Conservation (phyloP, 495 filamentous ascomycete species). For the Xylaria venustula region DNA sequence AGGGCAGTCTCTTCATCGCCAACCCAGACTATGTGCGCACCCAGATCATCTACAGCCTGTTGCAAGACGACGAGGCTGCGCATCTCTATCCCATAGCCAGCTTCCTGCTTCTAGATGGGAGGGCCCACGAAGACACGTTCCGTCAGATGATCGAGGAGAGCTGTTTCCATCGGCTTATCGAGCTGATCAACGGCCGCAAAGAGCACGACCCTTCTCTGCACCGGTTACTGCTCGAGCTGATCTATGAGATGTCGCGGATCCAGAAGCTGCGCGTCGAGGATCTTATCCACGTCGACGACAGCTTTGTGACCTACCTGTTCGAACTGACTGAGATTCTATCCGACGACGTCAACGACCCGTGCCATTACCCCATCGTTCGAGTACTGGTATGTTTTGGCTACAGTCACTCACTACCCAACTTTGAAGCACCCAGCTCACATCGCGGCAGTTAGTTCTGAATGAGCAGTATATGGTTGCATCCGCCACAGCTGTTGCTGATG, state of each 20-base stretch:
- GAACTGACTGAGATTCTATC: constrained; percentile 84
- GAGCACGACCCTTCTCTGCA: constrained; percentile 70
- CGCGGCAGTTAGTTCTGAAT: constrained; percentile 80
- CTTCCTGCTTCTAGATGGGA: constrained; percentile 89
- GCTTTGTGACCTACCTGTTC: constrained; percentile 81
- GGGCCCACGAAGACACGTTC: constrained; percentile 72
- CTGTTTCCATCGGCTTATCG: constrained; percentile 76
- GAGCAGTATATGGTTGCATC: constrained; percentile 94
- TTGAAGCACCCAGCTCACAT: constrained; percentile 14
- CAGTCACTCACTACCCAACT: not conserved
- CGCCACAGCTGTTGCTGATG: constrained; percentile 55
- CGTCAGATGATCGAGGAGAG: constrained; percentile 85
- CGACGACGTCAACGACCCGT: constrained; percentile 88
- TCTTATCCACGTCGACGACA: constrained; percentile 77
- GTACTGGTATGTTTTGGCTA: constrained; percentile 67
- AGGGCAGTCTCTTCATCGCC: constrained; percentile 67
- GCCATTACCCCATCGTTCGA: constrained; percentile 92
- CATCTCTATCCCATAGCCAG: constrained; percentile 79
- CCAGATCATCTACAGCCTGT: constrained; percentile 86
- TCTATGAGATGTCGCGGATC: constrained; percentile 97
- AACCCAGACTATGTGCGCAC: constrained; percentile 86
- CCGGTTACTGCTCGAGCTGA: constrained; percentile 76
- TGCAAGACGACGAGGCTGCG: constrained; percentile 83
- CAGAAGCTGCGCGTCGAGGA: constrained; percentile 78
- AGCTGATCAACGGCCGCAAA: constrained; percentile 68